Evolutionary conservation across 257 asterid species (phyloP).

Genomic region (Eustoma russellianum): DNA sequence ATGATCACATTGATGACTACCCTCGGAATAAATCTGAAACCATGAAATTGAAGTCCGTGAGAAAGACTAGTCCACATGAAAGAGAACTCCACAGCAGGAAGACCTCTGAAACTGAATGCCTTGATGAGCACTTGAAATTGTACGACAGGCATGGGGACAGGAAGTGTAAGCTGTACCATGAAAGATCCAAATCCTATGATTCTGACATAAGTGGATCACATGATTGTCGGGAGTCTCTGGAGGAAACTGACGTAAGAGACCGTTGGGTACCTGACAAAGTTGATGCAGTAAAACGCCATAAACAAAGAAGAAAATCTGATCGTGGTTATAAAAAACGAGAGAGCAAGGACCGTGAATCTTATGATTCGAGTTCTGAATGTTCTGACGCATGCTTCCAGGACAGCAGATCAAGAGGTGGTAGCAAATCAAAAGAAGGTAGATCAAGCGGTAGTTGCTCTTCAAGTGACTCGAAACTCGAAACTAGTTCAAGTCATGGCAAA

Average conservation of each 20-base stretch:
- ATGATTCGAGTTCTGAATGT: background rate
- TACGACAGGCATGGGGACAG: constrained; percentile 4
- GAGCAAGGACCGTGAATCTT: constrained; percentile 1
- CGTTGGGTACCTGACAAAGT: constrained; percentile 46
- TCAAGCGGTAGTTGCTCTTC: too few relatives aligned
- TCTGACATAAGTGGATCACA: background rate
- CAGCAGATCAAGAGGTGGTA: constrained; percentile 1
- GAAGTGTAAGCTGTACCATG: constrained; percentile 10
- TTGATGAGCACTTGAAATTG: background rate
- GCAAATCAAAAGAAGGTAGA: constrained; percentile 1
- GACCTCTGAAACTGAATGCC: constrained; percentile 13
- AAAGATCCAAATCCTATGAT: constrained; percentile 7
- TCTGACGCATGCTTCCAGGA: constrained; percentile 1
- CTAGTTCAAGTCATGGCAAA: constrained; percentile 1
- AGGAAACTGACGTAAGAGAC: constrained; percentile 27
- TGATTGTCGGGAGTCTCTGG: constrained; percentile 9
- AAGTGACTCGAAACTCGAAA: background rate
- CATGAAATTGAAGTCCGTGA: constrained; percentile 13
- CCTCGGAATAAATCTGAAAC: constrained; percentile 17
- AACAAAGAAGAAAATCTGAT: constrained; percentile 10
- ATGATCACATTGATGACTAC: constrained; percentile 8
- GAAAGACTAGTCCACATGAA: constrained; percentile 11
- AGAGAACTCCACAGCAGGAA: constrained; percentile 14
- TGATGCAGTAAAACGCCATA: constrained; percentile 8
- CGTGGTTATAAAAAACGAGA: constrained; percentile 1